A percentile compares a stretch with the other conserved stretches of the same genome.
Conservation (phyloP, 73 alveolate genomes). For the Durusdinium trenchii region DNA sequence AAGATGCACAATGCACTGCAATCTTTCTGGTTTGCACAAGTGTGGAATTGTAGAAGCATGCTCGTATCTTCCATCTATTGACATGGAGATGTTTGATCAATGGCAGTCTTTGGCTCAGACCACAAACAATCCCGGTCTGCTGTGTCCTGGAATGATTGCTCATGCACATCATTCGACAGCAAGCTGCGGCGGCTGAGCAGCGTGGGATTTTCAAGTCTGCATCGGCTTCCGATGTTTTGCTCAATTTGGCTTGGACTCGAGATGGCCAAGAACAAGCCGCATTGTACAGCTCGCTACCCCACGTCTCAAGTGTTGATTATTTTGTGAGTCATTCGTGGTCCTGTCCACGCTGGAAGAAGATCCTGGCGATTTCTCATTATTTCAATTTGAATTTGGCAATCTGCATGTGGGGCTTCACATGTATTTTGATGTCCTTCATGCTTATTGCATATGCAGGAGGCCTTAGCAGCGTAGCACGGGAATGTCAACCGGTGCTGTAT, state of each 20-base stretch:
- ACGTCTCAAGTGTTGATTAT: background rate
- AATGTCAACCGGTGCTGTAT: background rate
- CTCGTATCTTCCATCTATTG: too few species aligned
- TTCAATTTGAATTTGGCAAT: background rate
- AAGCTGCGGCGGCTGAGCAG: background rate
- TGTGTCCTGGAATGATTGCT: background rate
- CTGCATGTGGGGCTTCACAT: background rate
- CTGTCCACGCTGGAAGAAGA: background rate
- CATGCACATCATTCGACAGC: background rate
- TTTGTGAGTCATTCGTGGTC: conserved; percentile 9
- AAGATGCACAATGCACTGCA: too few species aligned
- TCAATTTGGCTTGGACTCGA: background rate
- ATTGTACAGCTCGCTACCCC: background rate
- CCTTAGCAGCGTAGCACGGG: background rate
- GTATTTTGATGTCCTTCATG: background rate
- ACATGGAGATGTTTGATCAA: too few species aligned
- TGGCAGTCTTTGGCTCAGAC: too few species aligned
- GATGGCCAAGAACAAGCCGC: background rate
- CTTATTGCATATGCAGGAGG: background rate
- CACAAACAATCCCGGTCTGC: too few species aligned
- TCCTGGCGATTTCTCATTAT: conserved; percentile 5
- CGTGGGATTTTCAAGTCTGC: background rate
- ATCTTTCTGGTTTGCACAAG: too few species aligned
- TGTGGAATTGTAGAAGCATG: too few species aligned
- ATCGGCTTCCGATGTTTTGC: background rate